Evolutionary conservation across 345 rosid species (phyloP), one percentile per base, ranked within the genome.

Genomic region (Cardiospermum halicacabum): DNA sequence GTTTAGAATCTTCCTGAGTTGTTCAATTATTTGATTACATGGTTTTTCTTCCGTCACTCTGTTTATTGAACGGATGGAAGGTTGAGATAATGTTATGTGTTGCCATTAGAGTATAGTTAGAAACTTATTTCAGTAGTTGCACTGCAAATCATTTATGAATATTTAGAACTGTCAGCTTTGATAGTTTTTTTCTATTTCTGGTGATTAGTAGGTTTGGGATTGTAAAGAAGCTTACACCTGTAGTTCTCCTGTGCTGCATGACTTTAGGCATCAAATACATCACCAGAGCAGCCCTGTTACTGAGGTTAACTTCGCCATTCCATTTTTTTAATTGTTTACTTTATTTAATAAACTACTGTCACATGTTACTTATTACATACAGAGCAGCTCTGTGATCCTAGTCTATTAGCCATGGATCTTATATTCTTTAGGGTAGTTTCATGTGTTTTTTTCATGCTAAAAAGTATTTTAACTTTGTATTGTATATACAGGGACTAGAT

Each of bases 161-260:
- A 74, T 84, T 77, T n/a, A 77, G 81, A 80, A 85, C 89, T 24
- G 24, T 70, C 58, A 68, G 64, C 68, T 56, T 65, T 54, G 69
- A 27, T 48, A 28, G 48, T 30, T 67, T 28, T 37, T 65, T 68
- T 34, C 57, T 63, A 69, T 70, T 80, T 73, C 55, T 77, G 79
- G 73, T 83, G 84, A 77, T 84, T 81, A 77, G 80, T 83, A 89
- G 97, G 85, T 82, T 73, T 77, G 67, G 64, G 73, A 82, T 77
- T 78, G 83, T 81, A 74, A 79, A 78, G 82, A 82, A 60, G 62
- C 71, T 58, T 70, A 74, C 71, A 60, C 78, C 11, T 77, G 77
- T 75, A 70, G 65, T 59, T 79, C 79, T 18, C 86, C 87, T 28
- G 70, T 69, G 42, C 67, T 72, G 56, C 72, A 65, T 75, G 73